Base-by-base conservation (phyloP, 2,329 filamentous ascomycete species). In the Neofusicoccum parvum region DNA sequence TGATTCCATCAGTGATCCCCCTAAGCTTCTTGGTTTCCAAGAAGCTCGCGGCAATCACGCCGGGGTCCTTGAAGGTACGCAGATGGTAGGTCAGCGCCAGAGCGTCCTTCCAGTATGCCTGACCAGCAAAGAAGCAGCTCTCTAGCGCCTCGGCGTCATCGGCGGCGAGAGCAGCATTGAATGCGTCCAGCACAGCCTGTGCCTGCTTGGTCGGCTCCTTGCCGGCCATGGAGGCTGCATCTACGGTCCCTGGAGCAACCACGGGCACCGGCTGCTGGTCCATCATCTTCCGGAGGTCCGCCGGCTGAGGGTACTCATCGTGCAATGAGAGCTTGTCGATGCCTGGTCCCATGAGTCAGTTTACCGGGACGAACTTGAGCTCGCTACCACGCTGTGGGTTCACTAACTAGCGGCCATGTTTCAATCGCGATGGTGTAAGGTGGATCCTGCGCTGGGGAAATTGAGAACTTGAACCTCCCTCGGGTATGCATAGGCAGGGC, bases 61-160 rank as follows among this genome's bases (percentile, higher is more conserved):
- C 36, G 10, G 46, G 46, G 1, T 14, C 23, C 1, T 6, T 20
- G 17, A 62, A 62, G 20, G 59, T 62, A 14, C 59, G 59, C 20
- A 51, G 20, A 3, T 62, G 59, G 46, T 51, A 62, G 17, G 59
- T 62, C 32, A 62, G 34, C 2, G 48, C 59, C 46, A 62, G 46
- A 20, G 32, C 12, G 23, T 62, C 59, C 17, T 51, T 62, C 43
- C 46, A 62, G 5, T 39, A 41, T 14, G 59, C 46, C 17, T 51
- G 46, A 11, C 12, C 7, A 5, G 37, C 23, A 14, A 9, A 51
- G 9, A 62, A 43, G 20, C 46, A 51, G 10, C 23, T 27, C 59
- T 62, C 15, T 14, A 62, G 59, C 36, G 14, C 36, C 2, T 43
- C 46, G 23, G n/a, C 14, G 17, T 51, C 48, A 5, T 51, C 36